Evolutionary conservation across 306 rosid genomes (phyloP).

Genomic region (Casuarina cunninghamiana): DNA sequence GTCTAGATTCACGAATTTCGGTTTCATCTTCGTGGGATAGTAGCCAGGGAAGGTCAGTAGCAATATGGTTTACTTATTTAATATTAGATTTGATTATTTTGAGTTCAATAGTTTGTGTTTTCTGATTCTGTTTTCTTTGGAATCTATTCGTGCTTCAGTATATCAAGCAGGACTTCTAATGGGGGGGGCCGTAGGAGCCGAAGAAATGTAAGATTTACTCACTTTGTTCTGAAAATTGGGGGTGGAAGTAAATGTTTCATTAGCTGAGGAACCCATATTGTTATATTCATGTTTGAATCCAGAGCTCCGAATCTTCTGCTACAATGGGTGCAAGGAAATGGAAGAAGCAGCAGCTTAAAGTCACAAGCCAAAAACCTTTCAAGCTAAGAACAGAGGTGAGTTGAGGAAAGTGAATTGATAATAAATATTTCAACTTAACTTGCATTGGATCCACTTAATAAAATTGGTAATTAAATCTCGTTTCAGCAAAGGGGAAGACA

Average conservation of each 20-base stretch:
- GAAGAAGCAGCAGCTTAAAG: conserved; percentile 67
- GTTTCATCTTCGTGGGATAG: conserved; percentile 78
- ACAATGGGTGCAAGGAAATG: conserved; percentile 66
- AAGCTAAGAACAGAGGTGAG: conserved; percentile 90
- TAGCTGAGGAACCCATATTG: conserved; percentile 4
- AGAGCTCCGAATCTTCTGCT: conserved; percentile 73
- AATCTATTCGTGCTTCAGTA: conserved; percentile 38
- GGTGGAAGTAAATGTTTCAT: conserved; percentile 15
- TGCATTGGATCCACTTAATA: conserved; percentile 5
- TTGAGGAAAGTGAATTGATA: neutral
- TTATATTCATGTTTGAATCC: conserved; percentile 20
- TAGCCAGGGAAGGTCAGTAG: conserved; percentile 64
- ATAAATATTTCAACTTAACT: neutral
- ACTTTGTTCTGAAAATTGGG: neutral
- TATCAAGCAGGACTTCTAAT: conserved; percentile 63
- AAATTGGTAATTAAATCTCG: conserved; percentile 27
- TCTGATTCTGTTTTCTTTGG: conserved; percentile 26
- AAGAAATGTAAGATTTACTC: conserved; percentile 68
- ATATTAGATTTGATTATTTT: neutral
- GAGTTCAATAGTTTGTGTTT: conserved; percentile 1
- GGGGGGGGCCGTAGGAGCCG: conserved; percentile 70
- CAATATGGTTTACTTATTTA: neutral
- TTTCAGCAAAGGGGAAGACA: conserved; percentile 81
- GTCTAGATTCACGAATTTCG: conserved; percentile 55
- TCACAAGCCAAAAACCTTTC: conserved; percentile 74